A percentile compares a stretch with the other conserved stretches of the same genome.
Conservation (phyloP, 2,329 filamentous ascomycete species). For the Canariomyces notabilis region DNA sequence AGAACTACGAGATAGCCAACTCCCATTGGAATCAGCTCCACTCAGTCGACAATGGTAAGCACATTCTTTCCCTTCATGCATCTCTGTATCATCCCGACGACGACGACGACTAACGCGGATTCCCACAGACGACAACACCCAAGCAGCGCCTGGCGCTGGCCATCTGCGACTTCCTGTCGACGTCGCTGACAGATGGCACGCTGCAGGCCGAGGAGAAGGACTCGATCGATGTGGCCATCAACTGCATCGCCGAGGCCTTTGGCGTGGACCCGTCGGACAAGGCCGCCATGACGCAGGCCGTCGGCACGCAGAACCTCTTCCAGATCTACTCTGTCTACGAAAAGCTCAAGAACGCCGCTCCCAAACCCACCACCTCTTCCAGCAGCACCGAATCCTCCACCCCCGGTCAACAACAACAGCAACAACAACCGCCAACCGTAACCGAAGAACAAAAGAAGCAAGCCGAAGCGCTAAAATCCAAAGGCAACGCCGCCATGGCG, state of each 20-base stretch:
- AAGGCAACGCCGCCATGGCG: conserved; percentile 92
- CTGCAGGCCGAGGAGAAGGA: conserved; percentile 84
- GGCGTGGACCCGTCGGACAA: conserved; percentile 82
- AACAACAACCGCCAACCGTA: no score
- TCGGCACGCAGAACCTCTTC: conserved; percentile 81
- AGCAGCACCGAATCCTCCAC: conserved; percentile 28
- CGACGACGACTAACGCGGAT: conserved; percentile 3
- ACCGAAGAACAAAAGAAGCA: conserved; percentile 64
- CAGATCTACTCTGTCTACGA: conserved; percentile 96
- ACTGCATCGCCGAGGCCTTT: conserved; percentile 93
- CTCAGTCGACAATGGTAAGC: conserved; percentile 7
- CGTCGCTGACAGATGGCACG: conserved; percentile 81
- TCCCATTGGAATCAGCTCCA: neutral
- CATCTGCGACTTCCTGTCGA: conserved; percentile 90
- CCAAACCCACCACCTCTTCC: conserved; percentile 36
- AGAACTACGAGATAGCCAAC: neutral
- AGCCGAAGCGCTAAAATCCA: conserved; percentile 81
- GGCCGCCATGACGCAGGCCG: conserved; percentile 65
- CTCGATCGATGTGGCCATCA: conserved; percentile 87
- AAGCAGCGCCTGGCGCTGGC: conserved; percentile 91
- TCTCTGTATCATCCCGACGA: neutral
- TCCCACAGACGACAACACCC: conserved; percentile 40
- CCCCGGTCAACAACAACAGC: conserved; percentile 47
- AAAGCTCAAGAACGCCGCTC: conserved; percentile 66
- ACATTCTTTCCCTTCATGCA: neutral